Evolutionary conservation across 208 protist genomes (phyloP).

Genomic region (Wallacemonas sp.): DNA sequence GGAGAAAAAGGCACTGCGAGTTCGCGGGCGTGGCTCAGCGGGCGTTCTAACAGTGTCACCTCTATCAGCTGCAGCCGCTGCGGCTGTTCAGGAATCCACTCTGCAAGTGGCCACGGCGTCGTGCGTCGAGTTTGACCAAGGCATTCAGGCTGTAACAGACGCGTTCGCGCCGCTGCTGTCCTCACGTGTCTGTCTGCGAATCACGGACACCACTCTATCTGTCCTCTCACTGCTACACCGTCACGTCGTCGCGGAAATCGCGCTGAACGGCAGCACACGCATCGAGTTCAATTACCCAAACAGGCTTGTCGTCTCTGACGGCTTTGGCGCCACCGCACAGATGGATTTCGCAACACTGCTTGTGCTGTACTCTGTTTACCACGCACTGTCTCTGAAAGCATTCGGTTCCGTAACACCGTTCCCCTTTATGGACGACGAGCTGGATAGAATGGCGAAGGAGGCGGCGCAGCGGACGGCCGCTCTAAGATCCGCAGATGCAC

Average conservation of each 20-base stretch:
- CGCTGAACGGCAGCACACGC: not conserved
- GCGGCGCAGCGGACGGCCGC: not conserved
- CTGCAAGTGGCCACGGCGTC: slow-evolving; percentile 16
- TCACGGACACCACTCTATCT: slow-evolving; percentile 10
- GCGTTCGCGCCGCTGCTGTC: not conserved
- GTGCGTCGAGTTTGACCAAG: slow-evolving; percentile 22
- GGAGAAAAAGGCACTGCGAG: not conserved
- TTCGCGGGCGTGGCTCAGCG: no score
- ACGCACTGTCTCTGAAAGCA: not conserved
- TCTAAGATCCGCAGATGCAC: not conserved
- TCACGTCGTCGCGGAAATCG: slow-evolving; percentile 14
- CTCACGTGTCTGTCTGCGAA: not conserved
- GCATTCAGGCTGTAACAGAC: not conserved
- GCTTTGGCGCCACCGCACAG: not conserved
- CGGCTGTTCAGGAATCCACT: slow-evolving; percentile 13
- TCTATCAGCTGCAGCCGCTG: not conserved
- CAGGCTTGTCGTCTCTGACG: not conserved
- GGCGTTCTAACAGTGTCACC: no score
- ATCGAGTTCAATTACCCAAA: not conserved
- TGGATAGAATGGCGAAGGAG: not conserved
- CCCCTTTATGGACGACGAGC: not conserved
- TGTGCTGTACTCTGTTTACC: not conserved
- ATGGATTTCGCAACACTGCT: not conserved
- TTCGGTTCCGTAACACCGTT: not conserved
- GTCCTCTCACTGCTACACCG: slow-evolving; percentile 17